phyloP scores from a whole-genome alignment of 495 filamentous ascomycete species.

The Geopyxis carbonaria region DNA sequence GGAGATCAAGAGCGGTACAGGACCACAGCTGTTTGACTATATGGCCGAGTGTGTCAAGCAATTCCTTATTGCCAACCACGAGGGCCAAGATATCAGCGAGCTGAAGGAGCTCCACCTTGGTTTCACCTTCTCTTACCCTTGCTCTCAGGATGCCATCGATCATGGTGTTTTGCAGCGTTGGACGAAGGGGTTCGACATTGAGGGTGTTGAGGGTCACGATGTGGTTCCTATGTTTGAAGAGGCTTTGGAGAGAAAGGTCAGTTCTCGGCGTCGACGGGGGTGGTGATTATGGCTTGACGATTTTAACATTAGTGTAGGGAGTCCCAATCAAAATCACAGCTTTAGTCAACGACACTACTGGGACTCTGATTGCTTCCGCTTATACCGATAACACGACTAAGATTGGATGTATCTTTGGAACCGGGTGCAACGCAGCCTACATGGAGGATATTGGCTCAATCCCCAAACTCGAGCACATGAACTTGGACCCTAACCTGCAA shows the following conservation, averaged over 20 bases:
- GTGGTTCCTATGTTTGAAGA: constrained; percentile 86
- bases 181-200: constrained; percentile 98
- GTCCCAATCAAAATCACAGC: constrained; percentile 88
- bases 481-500: constrained; percentile 71
- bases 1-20: constrained; percentile 76
- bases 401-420: constrained; percentile 97
- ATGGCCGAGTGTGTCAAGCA: constrained; percentile 94
- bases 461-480: constrained; percentile 86
- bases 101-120: constrained; percentile 61
- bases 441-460: constrained; percentile 86
- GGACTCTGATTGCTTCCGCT: constrained; percentile 92
- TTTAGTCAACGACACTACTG: constrained; percentile 94
- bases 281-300: neutral
- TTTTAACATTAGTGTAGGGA: constrained; percentile 33
- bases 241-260: constrained; percentile 59
- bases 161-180: constrained; percentile 90
- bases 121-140: constrained; percentile 98
- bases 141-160: constrained; percentile 90
- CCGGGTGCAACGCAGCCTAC: constrained; percentile 95
- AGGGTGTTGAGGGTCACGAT: constrained; percentile 85
- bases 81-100: constrained; percentile 40
- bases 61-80: constrained; percentile 85
- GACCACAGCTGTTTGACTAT: constrained; percentile 93
- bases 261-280: constrained; percentile 20
- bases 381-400: constrained; percentile 85